Conservation (phyloP, 2,329 filamentous ascomycete genomes). For the Colletotrichum chlorophyti region DNA sequence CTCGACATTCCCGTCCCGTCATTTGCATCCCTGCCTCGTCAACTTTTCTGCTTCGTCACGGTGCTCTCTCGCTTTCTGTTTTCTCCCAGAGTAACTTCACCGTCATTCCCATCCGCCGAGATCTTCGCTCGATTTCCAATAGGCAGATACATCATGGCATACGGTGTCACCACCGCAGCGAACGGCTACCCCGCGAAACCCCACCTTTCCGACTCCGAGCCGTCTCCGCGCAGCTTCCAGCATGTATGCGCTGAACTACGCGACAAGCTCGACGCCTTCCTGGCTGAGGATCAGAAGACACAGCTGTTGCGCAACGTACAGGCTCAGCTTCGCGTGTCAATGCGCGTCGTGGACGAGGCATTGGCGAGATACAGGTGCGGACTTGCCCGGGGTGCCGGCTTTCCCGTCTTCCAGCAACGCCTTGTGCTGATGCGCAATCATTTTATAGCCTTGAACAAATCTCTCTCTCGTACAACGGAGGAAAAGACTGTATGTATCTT, state of each 20-base stretch:
- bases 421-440: slow-evolving; percentile 13
- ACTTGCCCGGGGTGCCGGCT: no score
- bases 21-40: background rate
- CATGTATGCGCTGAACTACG: slow-evolving; percentile 61
- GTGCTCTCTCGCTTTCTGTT: background rate
- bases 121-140: background rate
- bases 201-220: slow-evolving; percentile 26
- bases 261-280: slow-evolving; percentile 68
- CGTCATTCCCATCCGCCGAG: no score
- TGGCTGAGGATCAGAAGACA: slow-evolving; percentile 63
- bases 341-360: slow-evolving; percentile 78
- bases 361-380: slow-evolving; percentile 76
- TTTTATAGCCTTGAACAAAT: slow-evolving; percentile 72
- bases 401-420: no score
- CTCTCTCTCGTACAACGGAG: slow-evolving; percentile 94
- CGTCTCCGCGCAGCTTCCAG: slow-evolving; percentile 33
- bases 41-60: background rate
- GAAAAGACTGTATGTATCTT: slow-evolving; percentile 77
- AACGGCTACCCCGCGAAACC: slow-evolving; percentile 28
- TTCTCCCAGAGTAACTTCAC: background rate
- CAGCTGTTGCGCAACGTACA: slow-evolving; percentile 71
- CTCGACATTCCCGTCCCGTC: slow-evolving; percentile 11
- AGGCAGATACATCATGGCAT: background rate
- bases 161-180: background rate
- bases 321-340: slow-evolving; percentile 73